phyloP scores from a whole-genome alignment of 2,329 filamentous ascomycete genomes.

The Colletotrichum gloeosporioides region DNA sequence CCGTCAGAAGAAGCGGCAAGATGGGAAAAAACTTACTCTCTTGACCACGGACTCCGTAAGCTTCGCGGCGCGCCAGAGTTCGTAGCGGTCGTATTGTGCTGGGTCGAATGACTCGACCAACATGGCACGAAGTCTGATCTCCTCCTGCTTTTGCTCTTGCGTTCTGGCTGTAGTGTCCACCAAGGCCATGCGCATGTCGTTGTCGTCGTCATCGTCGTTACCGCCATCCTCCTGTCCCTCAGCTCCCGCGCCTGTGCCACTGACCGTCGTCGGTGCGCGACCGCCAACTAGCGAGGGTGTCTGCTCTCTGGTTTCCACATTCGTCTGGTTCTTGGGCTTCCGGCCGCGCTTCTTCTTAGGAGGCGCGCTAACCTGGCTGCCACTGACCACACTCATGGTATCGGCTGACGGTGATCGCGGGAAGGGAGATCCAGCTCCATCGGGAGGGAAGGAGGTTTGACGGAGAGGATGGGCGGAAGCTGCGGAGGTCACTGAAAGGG shows the following conservation, averaged over 20 bases:
- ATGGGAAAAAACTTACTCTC: constrained; percentile 51
- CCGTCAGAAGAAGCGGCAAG: not conserved
- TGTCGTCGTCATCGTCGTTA: constrained; percentile 62
- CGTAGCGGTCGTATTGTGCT: constrained; percentile 74
- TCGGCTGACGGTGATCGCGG: constrained; percentile 72
- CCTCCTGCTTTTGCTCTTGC: constrained; percentile 71
- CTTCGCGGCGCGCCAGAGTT: constrained; percentile 73
- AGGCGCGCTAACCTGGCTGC: constrained; percentile 58
- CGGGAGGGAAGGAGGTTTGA: constrained; percentile 81
- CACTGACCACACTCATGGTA: constrained; percentile 63
- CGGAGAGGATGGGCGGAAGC: constrained; percentile 71
- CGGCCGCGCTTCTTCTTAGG: constrained; percentile 66
- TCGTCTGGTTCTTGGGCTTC: constrained; percentile 62
- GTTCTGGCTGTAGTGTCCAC: constrained; percentile 66
- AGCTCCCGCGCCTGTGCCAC: constrained; percentile 42
- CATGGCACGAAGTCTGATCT: constrained; percentile 62
- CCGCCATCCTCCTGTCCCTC: constrained; percentile 56
- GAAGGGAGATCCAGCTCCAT: constrained; percentile 54
- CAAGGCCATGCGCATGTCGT: constrained; percentile 53
- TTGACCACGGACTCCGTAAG: constrained; percentile 73
- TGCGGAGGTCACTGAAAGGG: constrained; percentile 58
- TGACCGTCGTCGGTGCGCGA: constrained; percentile 48
- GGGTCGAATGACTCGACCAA: constrained; percentile 68
- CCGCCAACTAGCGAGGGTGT: constrained; percentile 48
- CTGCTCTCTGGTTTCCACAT: constrained; percentile 48